These are phyloP conservation scores for Lichtheimia ramosa DNA, from an alignment of 371 early-diverging fungal species.

Conservation along the genomic window DNA sequence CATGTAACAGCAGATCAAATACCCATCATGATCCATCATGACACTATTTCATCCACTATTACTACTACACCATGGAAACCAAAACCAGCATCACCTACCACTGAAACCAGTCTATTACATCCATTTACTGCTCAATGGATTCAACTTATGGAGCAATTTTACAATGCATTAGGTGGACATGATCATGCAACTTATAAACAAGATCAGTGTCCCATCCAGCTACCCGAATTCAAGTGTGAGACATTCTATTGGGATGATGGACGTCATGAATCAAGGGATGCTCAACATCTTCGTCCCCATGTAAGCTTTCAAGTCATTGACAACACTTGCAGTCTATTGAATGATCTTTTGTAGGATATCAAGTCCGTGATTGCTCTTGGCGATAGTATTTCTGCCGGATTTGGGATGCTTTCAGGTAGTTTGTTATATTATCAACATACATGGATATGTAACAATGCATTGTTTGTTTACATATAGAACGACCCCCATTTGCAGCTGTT, in stretches of 20 bases:
- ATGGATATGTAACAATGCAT: background rate
- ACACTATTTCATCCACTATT: too few relatives aligned
- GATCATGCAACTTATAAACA: conserved; percentile 24
- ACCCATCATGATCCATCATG: background rate
- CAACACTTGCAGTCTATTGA: background rate
- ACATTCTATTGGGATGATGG: conserved; percentile 43
- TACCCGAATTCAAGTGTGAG: conserved; percentile 48
- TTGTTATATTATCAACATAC: background rate
- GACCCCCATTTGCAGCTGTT: conserved; percentile 54
- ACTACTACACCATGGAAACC: background rate
- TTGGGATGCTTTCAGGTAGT: conserved; percentile 54
- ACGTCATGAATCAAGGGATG: conserved; percentile 37
- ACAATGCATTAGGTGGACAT: conserved; percentile 41
- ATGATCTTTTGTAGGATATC: conserved; percentile 47
- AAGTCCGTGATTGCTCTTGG: conserved; percentile 68
- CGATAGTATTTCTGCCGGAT: conserved; percentile 74
- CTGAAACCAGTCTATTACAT: background rate
- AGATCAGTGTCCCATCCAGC: conserved; percentile 31
- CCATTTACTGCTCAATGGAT: conserved; percentile 55
- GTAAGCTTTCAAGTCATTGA: conserved; percentile 21
- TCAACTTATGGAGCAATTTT: conserved; percentile 42
- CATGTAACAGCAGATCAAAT: background rate
- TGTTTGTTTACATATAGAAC: conserved; percentile 21
- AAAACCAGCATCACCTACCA: background rate
- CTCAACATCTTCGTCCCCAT: conserved; percentile 54